These are phyloP conservation scores for Phialophora chinensis DNA, from an alignment of 2,329 filamentous ascomycete species.

Conservation along the genomic window DNA sequence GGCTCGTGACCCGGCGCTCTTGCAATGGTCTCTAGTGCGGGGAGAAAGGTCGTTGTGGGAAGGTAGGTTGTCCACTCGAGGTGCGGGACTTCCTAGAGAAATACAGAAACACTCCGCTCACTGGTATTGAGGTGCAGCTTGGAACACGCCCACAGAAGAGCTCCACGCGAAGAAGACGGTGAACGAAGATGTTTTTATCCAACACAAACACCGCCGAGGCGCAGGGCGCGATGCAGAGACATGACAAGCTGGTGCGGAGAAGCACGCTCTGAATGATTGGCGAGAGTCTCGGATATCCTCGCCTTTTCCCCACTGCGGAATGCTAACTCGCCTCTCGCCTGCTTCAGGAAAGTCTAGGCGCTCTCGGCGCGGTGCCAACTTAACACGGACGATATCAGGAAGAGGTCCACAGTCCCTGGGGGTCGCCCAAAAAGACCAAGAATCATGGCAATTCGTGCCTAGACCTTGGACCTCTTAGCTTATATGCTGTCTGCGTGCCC, in stretches of 20 bases:
- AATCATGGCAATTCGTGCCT: too few relatives aligned
- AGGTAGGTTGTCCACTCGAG: not conserved
- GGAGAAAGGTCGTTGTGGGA: not conserved
- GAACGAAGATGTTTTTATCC: not conserved
- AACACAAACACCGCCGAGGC: not conserved
- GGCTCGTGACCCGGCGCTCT: not conserved
- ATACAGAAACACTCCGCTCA: not conserved
- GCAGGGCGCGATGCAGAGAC: slow-evolving; percentile 12
- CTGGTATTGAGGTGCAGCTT: not conserved
- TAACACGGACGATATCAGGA: too few relatives aligned
- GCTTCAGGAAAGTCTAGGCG: slow-evolving; percentile 17
- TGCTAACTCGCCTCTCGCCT: not conserved
- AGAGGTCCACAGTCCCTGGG: too few relatives aligned
- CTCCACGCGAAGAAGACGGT: not conserved
- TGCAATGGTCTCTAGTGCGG: slow-evolving; percentile 4
- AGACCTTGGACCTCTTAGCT: too few relatives aligned
- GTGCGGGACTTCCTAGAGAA: not conserved
- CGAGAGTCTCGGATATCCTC: slow-evolving; percentile 12
- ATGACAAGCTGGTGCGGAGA: slow-evolving; percentile 11
- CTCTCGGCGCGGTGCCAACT: too few relatives aligned
- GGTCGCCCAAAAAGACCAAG: too few relatives aligned
- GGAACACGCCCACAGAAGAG: not conserved
- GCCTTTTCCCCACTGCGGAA: not conserved
- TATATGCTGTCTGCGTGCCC: too few relatives aligned
- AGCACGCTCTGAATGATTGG: slow-evolving; percentile 7